A percentile compares a stretch with the other conserved stretches of the same genome.
phyloP scores from a whole-genome alignment of 345 rosid species.

The Linum usitatissimum region DNA sequence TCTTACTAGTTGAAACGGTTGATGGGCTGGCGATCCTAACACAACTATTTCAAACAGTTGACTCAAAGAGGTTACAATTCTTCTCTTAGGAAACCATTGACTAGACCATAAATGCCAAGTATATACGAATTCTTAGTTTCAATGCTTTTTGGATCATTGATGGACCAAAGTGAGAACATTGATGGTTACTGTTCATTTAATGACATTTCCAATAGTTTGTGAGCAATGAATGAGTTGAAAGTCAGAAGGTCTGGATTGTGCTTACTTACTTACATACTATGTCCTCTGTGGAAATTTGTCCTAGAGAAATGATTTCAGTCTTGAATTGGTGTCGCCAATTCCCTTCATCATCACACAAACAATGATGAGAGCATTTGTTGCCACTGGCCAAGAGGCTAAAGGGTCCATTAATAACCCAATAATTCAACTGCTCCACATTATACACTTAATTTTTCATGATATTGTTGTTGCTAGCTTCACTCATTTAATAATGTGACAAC shows the following conservation, averaged over 20 bases:
- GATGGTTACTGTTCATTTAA: neutral
- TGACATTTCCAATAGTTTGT: neutral
- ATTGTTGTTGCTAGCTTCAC: neutral
- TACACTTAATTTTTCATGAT: neutral
- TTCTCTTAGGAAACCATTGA: too few species aligned
- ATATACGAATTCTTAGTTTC: too few species aligned
- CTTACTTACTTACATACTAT: neutral
- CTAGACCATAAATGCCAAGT: too few species aligned
- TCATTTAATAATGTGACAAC: too few species aligned
- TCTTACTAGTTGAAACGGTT: too few species aligned
- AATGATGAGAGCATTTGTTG: neutral
- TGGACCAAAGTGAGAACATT: constrained; percentile 5
- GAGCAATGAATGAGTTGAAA: neutral
- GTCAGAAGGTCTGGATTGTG: neutral
- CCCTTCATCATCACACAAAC: neutral
- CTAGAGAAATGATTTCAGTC: constrained; percentile 24
- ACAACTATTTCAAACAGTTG: too few species aligned
- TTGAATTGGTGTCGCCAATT: neutral
- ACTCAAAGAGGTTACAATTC: too few species aligned
- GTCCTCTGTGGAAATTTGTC: constrained; percentile 11
- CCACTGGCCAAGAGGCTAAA: neutral
- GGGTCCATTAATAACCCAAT: neutral
- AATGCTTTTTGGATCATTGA: too few species aligned
- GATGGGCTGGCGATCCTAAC: too few species aligned
- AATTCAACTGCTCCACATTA: neutral